These are phyloP conservation scores for Potentilla sterilis DNA, from an alignment of 306 rosid genomes.

Conservation along the genomic window DNA sequence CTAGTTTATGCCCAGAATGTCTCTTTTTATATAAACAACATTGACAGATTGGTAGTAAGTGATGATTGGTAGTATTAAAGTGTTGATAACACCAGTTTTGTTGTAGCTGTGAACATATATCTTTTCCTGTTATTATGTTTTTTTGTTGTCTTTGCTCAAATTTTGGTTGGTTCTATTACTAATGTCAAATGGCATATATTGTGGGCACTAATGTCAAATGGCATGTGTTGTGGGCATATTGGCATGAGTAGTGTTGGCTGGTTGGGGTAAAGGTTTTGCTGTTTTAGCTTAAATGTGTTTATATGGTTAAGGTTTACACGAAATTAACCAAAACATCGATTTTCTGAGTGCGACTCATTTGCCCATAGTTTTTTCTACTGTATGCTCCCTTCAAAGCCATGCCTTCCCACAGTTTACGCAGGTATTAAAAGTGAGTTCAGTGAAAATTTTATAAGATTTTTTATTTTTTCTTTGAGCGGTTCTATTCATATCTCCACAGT, in stretches of 20 bases:
- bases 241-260: too few relatives aligned
- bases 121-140: too few relatives aligned
- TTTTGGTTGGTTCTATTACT: background rate
- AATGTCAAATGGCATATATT: background rate
- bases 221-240: background rate
- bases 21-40: background rate
- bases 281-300: background rate
- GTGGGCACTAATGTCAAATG: background rate
- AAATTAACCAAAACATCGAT: background rate
- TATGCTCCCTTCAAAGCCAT: too few relatives aligned
- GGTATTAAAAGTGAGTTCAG: too few relatives aligned
- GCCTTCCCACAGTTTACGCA: too few relatives aligned
- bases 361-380: background rate
- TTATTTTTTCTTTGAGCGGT: too few relatives aligned
- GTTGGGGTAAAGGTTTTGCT: background rate
- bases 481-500: too few relatives aligned
- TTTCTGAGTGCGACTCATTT: background rate
- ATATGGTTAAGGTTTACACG: background rate
- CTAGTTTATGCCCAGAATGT: background rate
- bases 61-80: background rate
- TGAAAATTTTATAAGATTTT: too few relatives aligned
- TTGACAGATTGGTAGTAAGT: background rate
- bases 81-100: background rate
- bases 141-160: background rate
- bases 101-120: background rate